Evolutionary conservation across 2,329 filamentous ascomycete genomes (phyloP).

Genomic region (Diaporthe vexans): DNA sequence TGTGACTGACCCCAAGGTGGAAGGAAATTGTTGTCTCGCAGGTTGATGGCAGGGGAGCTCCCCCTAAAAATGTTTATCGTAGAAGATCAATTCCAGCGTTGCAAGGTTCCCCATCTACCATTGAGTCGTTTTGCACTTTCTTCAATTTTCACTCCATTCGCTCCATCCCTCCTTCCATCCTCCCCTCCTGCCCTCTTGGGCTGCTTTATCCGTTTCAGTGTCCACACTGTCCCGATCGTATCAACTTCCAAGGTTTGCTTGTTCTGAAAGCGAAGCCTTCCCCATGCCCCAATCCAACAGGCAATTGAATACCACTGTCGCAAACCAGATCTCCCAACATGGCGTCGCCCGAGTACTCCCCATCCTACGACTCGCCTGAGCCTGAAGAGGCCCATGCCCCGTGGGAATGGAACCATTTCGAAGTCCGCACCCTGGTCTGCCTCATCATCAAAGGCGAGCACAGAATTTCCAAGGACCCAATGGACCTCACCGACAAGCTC

Average conservation of each 20-base stretch:
- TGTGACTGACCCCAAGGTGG: background rate
- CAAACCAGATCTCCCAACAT: background rate
- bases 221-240: no score
- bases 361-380: constrained; percentile 24
- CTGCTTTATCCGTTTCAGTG: background rate
- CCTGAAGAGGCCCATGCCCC: background rate
- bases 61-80: background rate
- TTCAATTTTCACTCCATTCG: background rate
- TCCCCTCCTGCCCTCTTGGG: no score
- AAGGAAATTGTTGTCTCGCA: background rate
- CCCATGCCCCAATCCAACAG: background rate
- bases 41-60: no score
- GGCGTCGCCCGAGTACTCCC: constrained; percentile 4
- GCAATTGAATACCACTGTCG: background rate
- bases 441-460: constrained; percentile 40
- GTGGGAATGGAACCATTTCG: constrained; percentile 37
- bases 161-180: background rate
- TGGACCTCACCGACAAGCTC: constrained; percentile 37
- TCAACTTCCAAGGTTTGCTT: background rate
- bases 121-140: background rate
- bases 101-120: background rate
- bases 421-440: constrained; percentile 39
- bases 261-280: no score
- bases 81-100: no score
- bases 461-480: constrained; percentile 3